Base-by-base conservation (phyloP, 1,284 basidiomycete genomes). In the Apiotrichum gracile region DNA sequence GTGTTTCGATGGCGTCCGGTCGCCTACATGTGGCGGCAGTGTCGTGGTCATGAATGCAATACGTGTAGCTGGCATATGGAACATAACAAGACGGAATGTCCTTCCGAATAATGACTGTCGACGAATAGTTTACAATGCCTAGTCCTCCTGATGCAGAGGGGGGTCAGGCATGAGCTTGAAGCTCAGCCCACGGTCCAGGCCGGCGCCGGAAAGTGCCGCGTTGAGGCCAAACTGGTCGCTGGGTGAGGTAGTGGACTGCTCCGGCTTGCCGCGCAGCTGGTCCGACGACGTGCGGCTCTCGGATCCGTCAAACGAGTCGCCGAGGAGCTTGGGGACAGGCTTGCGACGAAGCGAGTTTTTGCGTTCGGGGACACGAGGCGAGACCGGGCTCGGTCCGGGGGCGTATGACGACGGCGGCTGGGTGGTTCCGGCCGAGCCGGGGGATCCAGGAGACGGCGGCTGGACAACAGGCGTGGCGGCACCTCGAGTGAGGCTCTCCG, bases 151-250 rank as follows among this genome's bases (percentile, higher is more conserved):
- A 7, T 35, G 37, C 17, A 59, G 40, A 9, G 57, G 57, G 8
- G 55, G 58, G 29, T 60, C 58, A 17, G 58, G 52, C 40, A 55
- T 57, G 35, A 60, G 50, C 38, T 51, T 42, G 40, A 47, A 60
- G 33, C 21, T 47, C 19, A 45, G 43, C 25, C 29, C 29, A 35
- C 44, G 29, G 40, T 35, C 24, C 14, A 39, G 21, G 25, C 46
- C 47, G 1, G 21, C 29, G n/a, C 34, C 29, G 5, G 24, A 44
- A 6, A 59, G 45, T 5, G 57, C 57, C 14, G 53, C 57, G 41
- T 39, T 49, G 7, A 59, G 46, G 22, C 57, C 57, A 31, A 41
- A 35, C 42, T 48, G 27, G 44, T 46, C 48, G 27, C 41, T 31
- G 42, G 47, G 21, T 25, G 38, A 31, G 12, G 31, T 14, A 29